These are phyloP conservation scores for Luzula sylvatica DNA, from an alignment of 176 grass and related monocot genomes.

Conservation along the genomic window DNA sequence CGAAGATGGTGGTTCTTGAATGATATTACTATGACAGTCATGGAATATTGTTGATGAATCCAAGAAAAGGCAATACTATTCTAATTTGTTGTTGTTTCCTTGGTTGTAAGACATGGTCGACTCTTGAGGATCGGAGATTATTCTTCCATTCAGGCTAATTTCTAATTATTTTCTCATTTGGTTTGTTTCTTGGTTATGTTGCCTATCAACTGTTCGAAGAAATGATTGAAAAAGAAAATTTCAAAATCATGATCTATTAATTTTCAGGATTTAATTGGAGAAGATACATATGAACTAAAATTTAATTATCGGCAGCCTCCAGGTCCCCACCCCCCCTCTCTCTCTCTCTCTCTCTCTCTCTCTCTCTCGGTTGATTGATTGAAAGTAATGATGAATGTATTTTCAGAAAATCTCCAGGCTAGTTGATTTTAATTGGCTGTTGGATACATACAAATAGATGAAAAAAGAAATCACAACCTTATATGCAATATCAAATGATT, in stretches of 20 bases:
- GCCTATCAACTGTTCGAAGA: no score
- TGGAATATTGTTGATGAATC: conserved; percentile 44
- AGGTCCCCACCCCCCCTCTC: conserved; percentile 18
- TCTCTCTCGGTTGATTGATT: conserved; percentile 24
- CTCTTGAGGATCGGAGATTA: conserved; percentile 61
- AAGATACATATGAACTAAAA: conserved; percentile 33
- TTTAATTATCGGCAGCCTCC: conserved; percentile 60
- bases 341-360: not conserved
- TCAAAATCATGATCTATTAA: not conserved
- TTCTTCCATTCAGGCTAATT: conserved; percentile 41
- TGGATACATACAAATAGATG: no score
- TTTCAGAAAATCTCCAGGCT: conserved; percentile 32
- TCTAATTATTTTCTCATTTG: not conserved
- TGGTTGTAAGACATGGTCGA: conserved; percentile 60
- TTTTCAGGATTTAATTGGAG: conserved; percentile 49
- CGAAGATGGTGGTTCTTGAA: conserved; percentile 75
- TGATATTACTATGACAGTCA: conserved; percentile 84
- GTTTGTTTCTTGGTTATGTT: not conserved
- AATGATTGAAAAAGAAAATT: not conserved
- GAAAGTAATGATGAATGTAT: conserved; percentile 57
- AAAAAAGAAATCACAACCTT: no score
- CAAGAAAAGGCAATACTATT: no score
- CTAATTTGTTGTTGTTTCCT: no score
- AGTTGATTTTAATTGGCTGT: conserved; percentile 64
- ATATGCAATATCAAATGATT: no score